Evolutionary conservation across 129 eudicot species (phyloP).

Genomic region (Pulicaria dysenterica): DNA sequence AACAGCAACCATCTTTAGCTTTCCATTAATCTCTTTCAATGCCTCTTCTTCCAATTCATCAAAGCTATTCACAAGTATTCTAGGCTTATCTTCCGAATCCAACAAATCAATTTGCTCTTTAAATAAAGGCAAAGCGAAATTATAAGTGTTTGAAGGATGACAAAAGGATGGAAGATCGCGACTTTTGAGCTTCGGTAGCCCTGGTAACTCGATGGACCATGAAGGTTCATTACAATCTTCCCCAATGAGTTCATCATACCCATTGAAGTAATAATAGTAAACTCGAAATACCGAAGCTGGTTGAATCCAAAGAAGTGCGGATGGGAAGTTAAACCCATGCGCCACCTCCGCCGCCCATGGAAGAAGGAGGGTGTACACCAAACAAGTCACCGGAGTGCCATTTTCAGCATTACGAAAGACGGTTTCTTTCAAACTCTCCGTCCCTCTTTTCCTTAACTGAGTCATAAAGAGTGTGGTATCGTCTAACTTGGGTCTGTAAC

Average conservation of each 20-base stretch:
- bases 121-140: neutral
- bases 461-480: neutral
- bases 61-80: conserved; percentile 33
- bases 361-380: conserved; percentile 44
- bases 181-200: conserved; percentile 25
- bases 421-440: conserved; percentile 19
- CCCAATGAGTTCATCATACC: conserved; percentile 21
- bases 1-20: conserved; percentile 8
- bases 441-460: conserved; percentile 15
- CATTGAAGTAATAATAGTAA: conserved; percentile 47
- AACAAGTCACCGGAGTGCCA: conserved; percentile 27
- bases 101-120: conserved; percentile 21
- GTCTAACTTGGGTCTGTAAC: neutral
- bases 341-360: conserved; percentile 53
- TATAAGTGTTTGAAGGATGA: conserved; percentile 15
- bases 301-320: conserved; percentile 52
- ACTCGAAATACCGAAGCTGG: conserved; percentile 43
- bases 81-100: conserved; percentile 10
- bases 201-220: conserved; percentile 32
- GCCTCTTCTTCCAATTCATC: conserved; percentile 29
- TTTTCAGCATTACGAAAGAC: neutral
- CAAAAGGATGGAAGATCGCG: conserved; percentile 37
- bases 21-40: conserved; percentile 14
- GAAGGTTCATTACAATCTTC: neutral
- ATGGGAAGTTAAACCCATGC: conserved; percentile 32